phyloP scores from a whole-genome alignment of 805 yeast species.

The Ogataea henricii region DNA sequence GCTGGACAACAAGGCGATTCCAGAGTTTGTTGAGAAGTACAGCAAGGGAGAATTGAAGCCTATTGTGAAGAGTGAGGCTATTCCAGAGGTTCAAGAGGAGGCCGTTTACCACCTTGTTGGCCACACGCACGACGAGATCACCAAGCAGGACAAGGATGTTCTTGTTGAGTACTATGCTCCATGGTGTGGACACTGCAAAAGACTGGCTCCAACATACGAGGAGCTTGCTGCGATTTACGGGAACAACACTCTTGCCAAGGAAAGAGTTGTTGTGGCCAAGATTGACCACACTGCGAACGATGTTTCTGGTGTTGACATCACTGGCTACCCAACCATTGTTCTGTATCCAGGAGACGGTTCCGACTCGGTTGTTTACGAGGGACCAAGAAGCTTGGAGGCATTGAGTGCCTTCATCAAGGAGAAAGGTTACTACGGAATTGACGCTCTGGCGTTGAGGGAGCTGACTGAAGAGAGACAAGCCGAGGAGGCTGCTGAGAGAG shows the following conservation, averaged over 20 bases:
- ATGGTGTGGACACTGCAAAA: conserved; percentile 98
- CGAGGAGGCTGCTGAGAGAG: conserved; percentile 79
- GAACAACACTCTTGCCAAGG: conserved; percentile 47
- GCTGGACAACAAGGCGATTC: conserved; percentile 55
- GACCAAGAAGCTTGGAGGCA: conserved; percentile 72
- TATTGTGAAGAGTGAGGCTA: conserved; percentile 78
- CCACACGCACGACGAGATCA: conserved; percentile 71
- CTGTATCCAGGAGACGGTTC: conserved; percentile 84
- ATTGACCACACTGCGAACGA: conserved; percentile 91
- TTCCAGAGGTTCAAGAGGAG: conserved; percentile 80
- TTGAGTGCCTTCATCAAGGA: conserved; percentile 71
- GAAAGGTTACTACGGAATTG: conserved; percentile 63
- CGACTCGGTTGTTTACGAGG: conserved; percentile 64
- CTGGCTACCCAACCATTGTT: conserved; percentile 91
- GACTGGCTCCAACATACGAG: conserved; percentile 83
- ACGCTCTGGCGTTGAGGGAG: conserved; percentile 45
- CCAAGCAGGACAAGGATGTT: conserved; percentile 66
- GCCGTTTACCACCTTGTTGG: conserved; percentile 76
- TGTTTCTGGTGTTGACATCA: conserved; percentile 68
- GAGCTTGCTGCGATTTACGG: conserved; percentile 75
- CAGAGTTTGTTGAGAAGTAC: conserved; percentile 63
- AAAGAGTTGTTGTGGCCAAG: conserved; percentile 75
- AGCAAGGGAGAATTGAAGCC: conserved; percentile 67
- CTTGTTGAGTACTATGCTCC: conserved; percentile 93
- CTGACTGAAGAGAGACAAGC: conserved; percentile 78